phyloP scores from a whole-genome alignment of 1,284 basidiomycete species.

The Cryptococcus sp. region DNA sequence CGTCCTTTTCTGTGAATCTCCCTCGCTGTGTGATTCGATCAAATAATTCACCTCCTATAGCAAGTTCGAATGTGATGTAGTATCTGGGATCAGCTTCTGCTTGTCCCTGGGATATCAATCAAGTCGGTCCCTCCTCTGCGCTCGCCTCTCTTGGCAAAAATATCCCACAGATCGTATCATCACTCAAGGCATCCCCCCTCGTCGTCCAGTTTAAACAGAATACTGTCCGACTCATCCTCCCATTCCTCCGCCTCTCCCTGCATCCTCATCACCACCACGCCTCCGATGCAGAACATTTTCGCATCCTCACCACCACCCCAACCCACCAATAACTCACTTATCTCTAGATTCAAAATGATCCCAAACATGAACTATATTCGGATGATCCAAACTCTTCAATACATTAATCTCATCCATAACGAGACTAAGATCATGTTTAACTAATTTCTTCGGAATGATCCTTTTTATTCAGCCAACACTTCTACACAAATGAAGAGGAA shows the following conservation, averaged over 20 bases:
- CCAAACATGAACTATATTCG: constrained; percentile 68
- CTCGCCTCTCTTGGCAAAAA: neutral
- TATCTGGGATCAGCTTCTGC: constrained; percentile 51
- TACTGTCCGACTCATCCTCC: neutral
- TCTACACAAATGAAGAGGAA: too few species aligned
- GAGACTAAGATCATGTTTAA: constrained; percentile 76
- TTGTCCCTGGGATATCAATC: too few species aligned
- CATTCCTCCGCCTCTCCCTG: too few species aligned
- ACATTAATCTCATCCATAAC: constrained; percentile 90
- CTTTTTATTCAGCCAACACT: constrained; percentile 55
- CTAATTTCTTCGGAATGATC: constrained; percentile 84
- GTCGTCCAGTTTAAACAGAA: neutral
- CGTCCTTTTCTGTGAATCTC: constrained; percentile 86
- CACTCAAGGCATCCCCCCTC: too few species aligned
- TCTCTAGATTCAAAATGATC: constrained; percentile 75
- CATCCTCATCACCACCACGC: too few species aligned
- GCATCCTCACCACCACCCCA: too few species aligned
- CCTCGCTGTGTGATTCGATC: constrained; percentile 74
- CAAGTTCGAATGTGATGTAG: constrained; percentile 87
- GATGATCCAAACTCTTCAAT: constrained; percentile 76
- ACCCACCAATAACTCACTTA: constrained; percentile 50
- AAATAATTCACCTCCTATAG: constrained; percentile 83
- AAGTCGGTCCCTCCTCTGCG: neutral
- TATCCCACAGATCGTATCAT: neutral
- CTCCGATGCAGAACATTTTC: neutral